Base-by-base conservation (phyloP, 2,329 filamentous ascomycete species). In the Gliomastix tumulicola region DNA sequence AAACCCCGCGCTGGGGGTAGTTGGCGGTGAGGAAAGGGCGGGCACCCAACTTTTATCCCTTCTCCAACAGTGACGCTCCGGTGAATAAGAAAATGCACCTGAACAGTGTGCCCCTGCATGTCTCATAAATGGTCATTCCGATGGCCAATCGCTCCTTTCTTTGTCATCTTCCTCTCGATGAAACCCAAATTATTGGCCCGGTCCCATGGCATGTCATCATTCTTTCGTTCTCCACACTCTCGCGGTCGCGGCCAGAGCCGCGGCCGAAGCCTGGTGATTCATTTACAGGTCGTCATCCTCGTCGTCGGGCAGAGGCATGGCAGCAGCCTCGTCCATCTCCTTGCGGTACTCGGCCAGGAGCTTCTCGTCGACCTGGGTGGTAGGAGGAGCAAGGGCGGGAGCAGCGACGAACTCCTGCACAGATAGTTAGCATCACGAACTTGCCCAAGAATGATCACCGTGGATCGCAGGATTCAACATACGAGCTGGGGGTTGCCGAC, bases 331-430 rank as follows among this genome's bases (percentile, higher is more conserved):
- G 44, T 77, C 66, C 87, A 98, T 94, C 75, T 98, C 92, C 66
- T 83, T 71, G 65, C 83, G 71, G 76, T 94, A 94, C 70, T 87
- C 65, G 52, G 77, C 74, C 56, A 96, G 76, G 48, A 94, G 82
- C 38, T 72, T 76, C 67, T 84, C 76, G 69, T 97, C 88, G 66
- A 98, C 87, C 60, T 82, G 70, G 53, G 90, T 88, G 63, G 92
- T 90, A 44, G 92, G 89, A 53, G 92, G 92, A 49, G 90, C 92
- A 53, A 98, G 83, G 53, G 92, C 92, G 46, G 88, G 86, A 45
- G 88, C 89, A 55, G 92, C 92, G 55, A 97, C 90, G 60, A 98
- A 97, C 66, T 97, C 90, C 88, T 95, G 49, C 18, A 36, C 15
- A 22, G 17, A 32, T 37, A 38, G 49, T 63, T 50, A 62, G 55